Conservation (phyloP, 805 yeast genomes). For the Candida jianshihensis region DNA sequence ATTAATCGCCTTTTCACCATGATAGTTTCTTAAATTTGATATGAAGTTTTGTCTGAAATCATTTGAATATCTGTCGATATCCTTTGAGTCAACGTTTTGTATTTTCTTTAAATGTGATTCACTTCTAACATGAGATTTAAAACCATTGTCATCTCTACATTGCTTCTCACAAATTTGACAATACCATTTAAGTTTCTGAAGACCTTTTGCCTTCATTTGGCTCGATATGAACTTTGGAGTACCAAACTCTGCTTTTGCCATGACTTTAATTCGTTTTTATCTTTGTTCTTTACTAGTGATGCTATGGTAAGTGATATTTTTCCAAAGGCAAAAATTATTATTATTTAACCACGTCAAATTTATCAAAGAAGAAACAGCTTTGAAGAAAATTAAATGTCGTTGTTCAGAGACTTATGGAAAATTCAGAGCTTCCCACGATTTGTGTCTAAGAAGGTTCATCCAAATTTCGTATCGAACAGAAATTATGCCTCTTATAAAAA, state of each 20-base stretch:
- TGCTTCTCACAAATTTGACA: slow-evolving; percentile 92
- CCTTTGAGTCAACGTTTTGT: slow-evolving; percentile 36
- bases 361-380: too few species aligned
- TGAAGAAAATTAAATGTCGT: too few species aligned
- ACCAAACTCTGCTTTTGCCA: slow-evolving; percentile 57
- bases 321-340: too few species aligned
- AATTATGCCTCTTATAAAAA: slow-evolving; percentile 33
- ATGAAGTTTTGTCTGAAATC: slow-evolving; percentile 62
- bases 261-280: slow-evolving; percentile 11
- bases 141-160: slow-evolving; percentile 94
- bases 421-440: too few species aligned
- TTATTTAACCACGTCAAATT: too few species aligned
- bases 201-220: slow-evolving; percentile 73
- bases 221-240: slow-evolving; percentile 68
- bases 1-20: slow-evolving; percentile 74
- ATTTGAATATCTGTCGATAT: slow-evolving; percentile 52
- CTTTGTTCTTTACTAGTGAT: not conserved
- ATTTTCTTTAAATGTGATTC: slow-evolving; percentile 66
- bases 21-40: slow-evolving; percentile 51
- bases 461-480: not conserved
- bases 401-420: too few species aligned
- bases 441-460: too few species aligned
- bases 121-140: slow-evolving; percentile 81
- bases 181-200: slow-evolving; percentile 79
- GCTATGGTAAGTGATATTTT: too few species aligned